Conservation (phyloP, 148 eudicot species). For the Rhododendron simsii region DNA sequence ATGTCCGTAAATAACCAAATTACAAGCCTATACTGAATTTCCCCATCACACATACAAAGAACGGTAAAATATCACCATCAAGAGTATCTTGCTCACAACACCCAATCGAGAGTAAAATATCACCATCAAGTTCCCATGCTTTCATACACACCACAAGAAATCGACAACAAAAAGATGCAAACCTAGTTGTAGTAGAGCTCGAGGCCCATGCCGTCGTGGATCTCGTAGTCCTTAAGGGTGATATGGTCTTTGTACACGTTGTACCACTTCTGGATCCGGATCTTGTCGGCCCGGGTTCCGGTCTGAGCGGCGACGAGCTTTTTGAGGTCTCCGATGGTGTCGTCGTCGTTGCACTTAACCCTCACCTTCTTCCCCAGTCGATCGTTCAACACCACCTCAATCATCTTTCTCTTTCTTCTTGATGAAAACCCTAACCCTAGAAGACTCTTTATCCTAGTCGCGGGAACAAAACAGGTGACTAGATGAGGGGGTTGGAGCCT, state of each 20-base stretch:
- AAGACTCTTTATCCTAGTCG: background rate
- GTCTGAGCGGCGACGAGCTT: constrained; percentile 95
- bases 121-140: background rate
- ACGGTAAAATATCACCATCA: background rate
- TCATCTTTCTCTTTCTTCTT: constrained; percentile 37
- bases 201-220: constrained; percentile 98
- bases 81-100: background rate
- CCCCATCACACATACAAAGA: background rate
- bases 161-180: background rate
- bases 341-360: constrained; percentile 95
- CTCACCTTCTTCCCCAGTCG: constrained; percentile 76
- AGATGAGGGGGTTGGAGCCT: background rate
- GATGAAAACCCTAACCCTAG: background rate
- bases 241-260: constrained; percentile 88
- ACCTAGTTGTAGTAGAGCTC: constrained; percentile 88
- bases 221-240: constrained; percentile 83
- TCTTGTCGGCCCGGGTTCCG: constrained; percentile 81
- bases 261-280: constrained; percentile 96
- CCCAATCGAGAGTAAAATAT: background rate
- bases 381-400: constrained; percentile 74
- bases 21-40: background rate
- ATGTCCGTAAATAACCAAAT: background rate
- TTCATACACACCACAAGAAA: background rate
- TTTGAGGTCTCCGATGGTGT: constrained; percentile 89
- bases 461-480: background rate